These are phyloP conservation scores for Ceriops tagal DNA, from an alignment of 345 rosid genomes.

Conservation along the genomic window DNA sequence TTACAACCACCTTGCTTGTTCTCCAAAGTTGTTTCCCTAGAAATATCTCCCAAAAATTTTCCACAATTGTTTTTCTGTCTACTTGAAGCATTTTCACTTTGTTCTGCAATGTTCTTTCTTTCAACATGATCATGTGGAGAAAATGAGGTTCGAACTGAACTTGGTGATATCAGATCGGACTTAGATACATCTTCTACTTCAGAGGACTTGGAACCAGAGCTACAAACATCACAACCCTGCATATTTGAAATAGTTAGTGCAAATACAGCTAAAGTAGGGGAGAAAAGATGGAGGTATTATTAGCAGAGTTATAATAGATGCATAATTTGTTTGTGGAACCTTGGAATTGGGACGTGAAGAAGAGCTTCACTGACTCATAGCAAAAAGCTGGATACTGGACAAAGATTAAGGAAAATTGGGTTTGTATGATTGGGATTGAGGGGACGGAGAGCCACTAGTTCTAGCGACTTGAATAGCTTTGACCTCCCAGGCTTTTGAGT, in stretches of 20 bases:
- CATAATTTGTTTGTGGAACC: not conserved
- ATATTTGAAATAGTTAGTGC: slow-evolving; percentile 11
- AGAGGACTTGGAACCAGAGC: slow-evolving; percentile 37
- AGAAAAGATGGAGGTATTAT: not conserved
- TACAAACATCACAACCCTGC: slow-evolving; percentile 45
- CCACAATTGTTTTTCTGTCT: slow-evolving; percentile 24
- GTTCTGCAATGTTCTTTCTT: slow-evolving; percentile 23
- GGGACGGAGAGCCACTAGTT: not conserved
- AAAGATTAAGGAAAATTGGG: too few species aligned
- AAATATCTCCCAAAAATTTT: slow-evolving; percentile 24
- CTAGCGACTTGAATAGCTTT: not conserved
- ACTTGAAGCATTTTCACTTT: slow-evolving; percentile 18
- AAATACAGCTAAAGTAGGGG: not conserved
- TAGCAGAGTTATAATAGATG: not conserved
- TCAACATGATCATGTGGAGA: slow-evolving; percentile 26
- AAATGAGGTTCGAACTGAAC: slow-evolving; percentile 29
- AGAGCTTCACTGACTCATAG: too few species aligned
- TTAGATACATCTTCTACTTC: slow-evolving; percentile 26
- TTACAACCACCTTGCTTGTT: slow-evolving; percentile 23
- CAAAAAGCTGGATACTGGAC: too few species aligned
- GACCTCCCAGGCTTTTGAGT: not conserved
- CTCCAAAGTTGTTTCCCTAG: slow-evolving; percentile 28
- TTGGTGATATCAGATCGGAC: slow-evolving; percentile 29
- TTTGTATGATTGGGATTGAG: not conserved
- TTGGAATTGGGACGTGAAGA: not conserved